These are phyloP conservation scores for Rhodotorula sp. DNA, from an alignment of 1,284 basidiomycete species.

Conservation along the genomic window DNA sequence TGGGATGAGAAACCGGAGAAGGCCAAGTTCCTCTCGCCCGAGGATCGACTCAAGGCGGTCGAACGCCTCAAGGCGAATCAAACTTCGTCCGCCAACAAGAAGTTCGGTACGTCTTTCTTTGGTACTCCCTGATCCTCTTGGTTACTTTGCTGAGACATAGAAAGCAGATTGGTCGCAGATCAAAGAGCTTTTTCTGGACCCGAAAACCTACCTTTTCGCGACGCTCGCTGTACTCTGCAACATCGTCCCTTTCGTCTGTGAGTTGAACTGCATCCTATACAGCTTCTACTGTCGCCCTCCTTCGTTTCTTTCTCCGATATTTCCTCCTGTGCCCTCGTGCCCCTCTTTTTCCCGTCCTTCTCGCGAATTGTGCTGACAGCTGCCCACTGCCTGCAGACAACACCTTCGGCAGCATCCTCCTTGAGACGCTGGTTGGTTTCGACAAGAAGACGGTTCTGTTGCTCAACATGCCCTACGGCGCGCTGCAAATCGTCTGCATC, in stretches of 20 bases:
- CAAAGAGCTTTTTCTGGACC: conserved; percentile 48
- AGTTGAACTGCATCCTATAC: neutral
- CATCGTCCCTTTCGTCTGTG: conserved; percentile 17
- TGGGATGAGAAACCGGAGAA: conserved; percentile 47
- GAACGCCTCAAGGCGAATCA: conserved; percentile 52
- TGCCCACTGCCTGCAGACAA: conserved; percentile 8
- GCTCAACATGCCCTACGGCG: conserved; percentile 52
- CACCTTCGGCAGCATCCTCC: conserved; percentile 46
- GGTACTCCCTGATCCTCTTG: neutral
- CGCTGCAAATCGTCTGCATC: conserved; percentile 47
- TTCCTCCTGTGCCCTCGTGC: too few relatives aligned
- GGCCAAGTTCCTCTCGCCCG: conserved; percentile 49
- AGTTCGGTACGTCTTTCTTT: neutral
- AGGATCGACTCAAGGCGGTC: conserved; percentile 50
- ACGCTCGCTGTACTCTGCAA: conserved; percentile 40
- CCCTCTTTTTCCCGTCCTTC: too few relatives aligned
- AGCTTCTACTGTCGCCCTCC: too few relatives aligned
- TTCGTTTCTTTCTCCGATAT: too few relatives aligned
- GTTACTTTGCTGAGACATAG: neutral
- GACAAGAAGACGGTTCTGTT: conserved; percentile 45
- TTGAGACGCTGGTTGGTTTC: conserved; percentile 47
- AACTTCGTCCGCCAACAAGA: conserved; percentile 46
- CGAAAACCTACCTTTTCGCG: conserved; percentile 49
- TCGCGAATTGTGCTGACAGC: too few relatives aligned
- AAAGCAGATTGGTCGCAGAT: conserved; percentile 46